These are phyloP conservation scores for Ceratobasidium sp. DNA, from an alignment of 1,284 basidiomycete species.

Conservation along the genomic window DNA sequence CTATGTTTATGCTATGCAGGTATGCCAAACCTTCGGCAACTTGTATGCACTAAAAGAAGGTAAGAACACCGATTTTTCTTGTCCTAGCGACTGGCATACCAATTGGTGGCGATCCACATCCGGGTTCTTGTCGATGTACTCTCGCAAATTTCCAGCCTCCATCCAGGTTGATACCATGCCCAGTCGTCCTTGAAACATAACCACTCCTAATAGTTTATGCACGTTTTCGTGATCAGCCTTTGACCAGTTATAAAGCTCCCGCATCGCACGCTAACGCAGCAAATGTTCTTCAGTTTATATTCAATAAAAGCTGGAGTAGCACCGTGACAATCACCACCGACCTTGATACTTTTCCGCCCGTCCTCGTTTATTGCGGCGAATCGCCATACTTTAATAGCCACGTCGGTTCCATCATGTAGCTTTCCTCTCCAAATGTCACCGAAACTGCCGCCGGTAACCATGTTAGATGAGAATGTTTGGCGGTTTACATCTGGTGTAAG, in stretches of 20 bases:
- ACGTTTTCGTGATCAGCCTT: not conserved
- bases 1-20: not conserved
- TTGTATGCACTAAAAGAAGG: not conserved
- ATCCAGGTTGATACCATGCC: slow-evolving; percentile 1
- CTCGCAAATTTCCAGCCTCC: not conserved
- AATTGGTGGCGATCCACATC: not conserved
- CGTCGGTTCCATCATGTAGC: not conserved
- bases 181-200: not conserved
- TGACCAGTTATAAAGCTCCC: slow-evolving; percentile 2
- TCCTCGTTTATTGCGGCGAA: not conserved
- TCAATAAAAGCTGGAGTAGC: not conserved
- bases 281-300: not conserved
- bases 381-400: not conserved
- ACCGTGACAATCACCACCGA: no score
- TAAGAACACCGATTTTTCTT: not conserved
- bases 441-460: not conserved
- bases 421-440: slow-evolving; percentile 9
- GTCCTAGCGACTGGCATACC: not conserved
- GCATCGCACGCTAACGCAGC: not conserved
- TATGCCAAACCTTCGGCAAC: not conserved
- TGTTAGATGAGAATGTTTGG: no score
- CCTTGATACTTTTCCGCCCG: not conserved
- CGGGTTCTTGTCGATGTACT: not conserved
- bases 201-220: not conserved
- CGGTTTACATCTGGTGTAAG: not conserved